Conservation (phyloP, 129 eudicot genomes). For the Flaveria bidentis region DNA sequence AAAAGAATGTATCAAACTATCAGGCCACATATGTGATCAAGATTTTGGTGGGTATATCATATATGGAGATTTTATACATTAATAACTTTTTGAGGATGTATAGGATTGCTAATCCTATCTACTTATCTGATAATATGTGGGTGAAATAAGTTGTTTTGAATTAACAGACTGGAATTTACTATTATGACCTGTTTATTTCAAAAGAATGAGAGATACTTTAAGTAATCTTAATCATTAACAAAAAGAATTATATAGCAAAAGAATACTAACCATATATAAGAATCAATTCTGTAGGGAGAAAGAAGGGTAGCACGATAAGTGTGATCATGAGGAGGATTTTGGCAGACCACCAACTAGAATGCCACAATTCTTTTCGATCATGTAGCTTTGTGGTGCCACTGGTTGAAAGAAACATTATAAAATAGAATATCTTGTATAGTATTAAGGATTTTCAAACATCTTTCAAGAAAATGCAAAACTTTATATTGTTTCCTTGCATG, state of each 20-base stretch:
- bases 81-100: not conserved
- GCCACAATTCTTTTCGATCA: constrained; percentile 64
- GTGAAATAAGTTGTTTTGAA: not conserved
- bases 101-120: too few species aligned
- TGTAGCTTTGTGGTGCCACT: constrained; percentile 70
- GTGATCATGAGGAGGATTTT: constrained; percentile 49
- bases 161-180: not conserved
- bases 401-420: constrained; percentile 69
- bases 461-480: not conserved
- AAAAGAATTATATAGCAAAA: not conserved
- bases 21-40: constrained; percentile 10
- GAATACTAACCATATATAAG: constrained; percentile 60
- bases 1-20: constrained; percentile 21
- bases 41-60: too few species aligned
- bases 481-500: not conserved
- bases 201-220: not conserved
- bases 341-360: constrained; percentile 80
- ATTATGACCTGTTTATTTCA: not conserved
- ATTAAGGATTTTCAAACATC: constrained; percentile 43
- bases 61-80: not conserved
- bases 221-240: not conserved
- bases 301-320: constrained; percentile 49
- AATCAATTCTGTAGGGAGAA: constrained; percentile 52
- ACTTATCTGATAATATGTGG: not conserved
- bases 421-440: constrained; percentile 53